phyloP scores from a whole-genome alignment of 345 rosid species.

The Conringia planisiliqua region DNA sequence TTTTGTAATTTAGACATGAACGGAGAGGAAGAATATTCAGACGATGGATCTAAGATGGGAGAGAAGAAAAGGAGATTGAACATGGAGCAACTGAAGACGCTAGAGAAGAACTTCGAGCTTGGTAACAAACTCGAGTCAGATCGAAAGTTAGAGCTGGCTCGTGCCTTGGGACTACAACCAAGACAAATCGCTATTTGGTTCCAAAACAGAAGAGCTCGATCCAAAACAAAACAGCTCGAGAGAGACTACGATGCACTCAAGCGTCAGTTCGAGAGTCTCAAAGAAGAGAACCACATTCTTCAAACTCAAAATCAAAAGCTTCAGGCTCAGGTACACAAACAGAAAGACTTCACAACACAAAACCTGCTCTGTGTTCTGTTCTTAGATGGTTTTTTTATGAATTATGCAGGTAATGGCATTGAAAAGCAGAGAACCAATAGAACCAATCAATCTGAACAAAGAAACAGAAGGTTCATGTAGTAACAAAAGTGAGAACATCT shows the following conservation, averaged over 20 bases:
- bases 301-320: conserved; percentile 80
- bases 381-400: too few species aligned
- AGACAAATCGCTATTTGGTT: conserved; percentile 96
- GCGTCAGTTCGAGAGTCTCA: conserved; percentile 63
- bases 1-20: conserved; percentile 42
- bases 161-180: conserved; percentile 86
- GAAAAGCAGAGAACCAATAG: conserved; percentile 75
- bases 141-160: conserved; percentile 87
- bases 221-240: conserved; percentile 92
- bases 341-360: not conserved
- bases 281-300: conserved; percentile 67
- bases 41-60: conserved; percentile 88
- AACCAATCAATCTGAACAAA: conserved; percentile 79
- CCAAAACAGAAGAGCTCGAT: conserved; percentile 91
- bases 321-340: conserved; percentile 63
- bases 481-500: conserved; percentile 77
- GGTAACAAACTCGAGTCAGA: conserved; percentile 95
- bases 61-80: conserved; percentile 92
- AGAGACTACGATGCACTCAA: conserved; percentile 81
- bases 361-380: not conserved
- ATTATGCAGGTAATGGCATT: conserved; percentile 63
- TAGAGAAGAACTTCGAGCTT: conserved; percentile 90
- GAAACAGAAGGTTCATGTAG: conserved; percentile 92
- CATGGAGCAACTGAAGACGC: conserved; percentile 80
- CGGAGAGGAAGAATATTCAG: conserved; percentile 76